Evolutionary conservation across 495 filamentous ascomycete species (phyloP).

Genomic region (Haplographium delicatum): DNA sequence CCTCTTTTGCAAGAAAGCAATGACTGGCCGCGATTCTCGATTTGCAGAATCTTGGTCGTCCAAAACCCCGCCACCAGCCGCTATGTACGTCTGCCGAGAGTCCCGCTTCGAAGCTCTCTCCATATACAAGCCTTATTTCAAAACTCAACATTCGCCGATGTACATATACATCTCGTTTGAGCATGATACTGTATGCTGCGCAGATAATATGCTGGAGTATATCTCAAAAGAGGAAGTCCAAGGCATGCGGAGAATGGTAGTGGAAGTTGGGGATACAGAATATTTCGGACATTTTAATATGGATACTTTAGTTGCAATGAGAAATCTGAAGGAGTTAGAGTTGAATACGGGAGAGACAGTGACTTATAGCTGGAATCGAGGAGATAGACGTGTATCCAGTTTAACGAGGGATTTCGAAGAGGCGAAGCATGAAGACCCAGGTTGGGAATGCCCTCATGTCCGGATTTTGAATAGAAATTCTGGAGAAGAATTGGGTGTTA

Average conservation of each 20-base stretch:
- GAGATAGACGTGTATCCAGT: not conserved
- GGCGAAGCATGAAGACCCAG: slow-evolving; percentile 8
- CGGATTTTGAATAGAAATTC: slow-evolving; percentile 3
- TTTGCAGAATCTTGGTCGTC: not conserved
- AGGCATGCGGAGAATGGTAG: slow-evolving; percentile 1
- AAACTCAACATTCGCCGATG: not conserved
- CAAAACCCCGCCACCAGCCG: not conserved
- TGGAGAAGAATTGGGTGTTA: not conserved
- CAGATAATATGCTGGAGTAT: slow-evolving; percentile 9
- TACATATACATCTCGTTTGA: slow-evolving; percentile 11
- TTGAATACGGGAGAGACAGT: not conserved
- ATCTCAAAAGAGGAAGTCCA: not conserved
- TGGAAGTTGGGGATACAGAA: slow-evolving; percentile 10
- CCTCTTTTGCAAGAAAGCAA: slow-evolving; percentile 1
- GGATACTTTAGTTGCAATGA: slow-evolving; percentile 11
- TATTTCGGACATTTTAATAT: slow-evolving; percentile 21
- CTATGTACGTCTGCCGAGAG: slow-evolving; percentile 10
- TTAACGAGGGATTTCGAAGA: slow-evolving; percentile 15
- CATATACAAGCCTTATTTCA: slow-evolving; percentile 9
- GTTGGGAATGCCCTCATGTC: slow-evolving; percentile 12
- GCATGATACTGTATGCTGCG: slow-evolving; percentile 3
- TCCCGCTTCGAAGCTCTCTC: slow-evolving; percentile 8
- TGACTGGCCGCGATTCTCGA: not conserved
- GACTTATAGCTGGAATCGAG: not conserved
- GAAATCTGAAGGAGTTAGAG: slow-evolving; percentile 4